Evolutionary conservation across 1,284 basidiomycete genomes (phyloP), one percentile per base, ranked within the genome.

Genomic region (Takashimella tepidaria): DNA sequence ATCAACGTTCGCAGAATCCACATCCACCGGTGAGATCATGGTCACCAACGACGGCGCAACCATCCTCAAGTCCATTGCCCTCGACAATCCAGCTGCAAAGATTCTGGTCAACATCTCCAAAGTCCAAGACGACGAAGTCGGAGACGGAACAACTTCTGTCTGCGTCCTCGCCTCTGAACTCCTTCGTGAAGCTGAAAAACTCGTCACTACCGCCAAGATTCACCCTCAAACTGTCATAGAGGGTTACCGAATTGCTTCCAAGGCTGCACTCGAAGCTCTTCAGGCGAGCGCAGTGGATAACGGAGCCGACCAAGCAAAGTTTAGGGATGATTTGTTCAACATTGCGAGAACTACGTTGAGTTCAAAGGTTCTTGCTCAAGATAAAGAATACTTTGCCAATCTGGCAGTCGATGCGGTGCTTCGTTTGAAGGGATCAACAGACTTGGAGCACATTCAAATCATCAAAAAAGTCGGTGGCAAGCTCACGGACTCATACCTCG

Each of bases 51-150:
- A 98, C 75, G 96, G 96, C 16, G 96, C 96, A 2, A 98, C 96
- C 45, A 98, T 98, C 68, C 83, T 99, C 61, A 97, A 96, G 74
- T 86, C 90, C 51, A 98, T 99, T 67, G 88, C 92, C 64, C 85
- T 99, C 61, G 96, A 98, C 78, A 98, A 99, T 72, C 89, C 96
- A 2, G 95, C 96, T 0, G 96, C 96, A 50, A 98, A 98, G 80
- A 98, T 99, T 72, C 83, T 98, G 50, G 96, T 98, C 69, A 98
- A 98, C 78, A 98, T 99, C 74, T 95, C 91, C n/a, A 98, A 99
- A 74, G 93, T 98, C 16, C 96, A 98, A 77, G 96, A 99, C 69
- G 96, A 99, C 73, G 96, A 99, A 77, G 87, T 99, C 45, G 96
- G 96, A 16, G 96, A 98, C 77, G 96, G 96, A 24, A 98, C 93